phyloP scores from a whole-genome alignment of 306 rosid genomes.

The Arachis stenosperma region DNA sequence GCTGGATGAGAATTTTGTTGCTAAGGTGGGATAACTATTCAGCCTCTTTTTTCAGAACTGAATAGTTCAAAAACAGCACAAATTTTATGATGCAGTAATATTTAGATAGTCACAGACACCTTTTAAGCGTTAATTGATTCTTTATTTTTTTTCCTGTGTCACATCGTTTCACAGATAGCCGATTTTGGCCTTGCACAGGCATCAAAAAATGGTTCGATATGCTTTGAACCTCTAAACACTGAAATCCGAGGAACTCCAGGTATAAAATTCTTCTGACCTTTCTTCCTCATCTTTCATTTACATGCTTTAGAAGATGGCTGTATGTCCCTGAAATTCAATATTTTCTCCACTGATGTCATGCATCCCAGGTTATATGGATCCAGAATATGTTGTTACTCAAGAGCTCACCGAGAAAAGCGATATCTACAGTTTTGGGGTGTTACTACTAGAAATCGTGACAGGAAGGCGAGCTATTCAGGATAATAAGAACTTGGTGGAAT shows the following conservation, averaged over 20 bases:
- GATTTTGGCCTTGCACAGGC: slow-evolving; percentile 99
- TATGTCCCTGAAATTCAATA: slow-evolving; percentile 55
- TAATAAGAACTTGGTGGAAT: slow-evolving; percentile 78
- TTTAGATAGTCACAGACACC: slow-evolving; percentile 24
- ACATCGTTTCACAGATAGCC: slow-evolving; percentile 67
- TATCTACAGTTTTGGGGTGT: slow-evolving; percentile 87
- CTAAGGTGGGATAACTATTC: slow-evolving; percentile 65
- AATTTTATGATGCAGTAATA: slow-evolving; percentile 26
- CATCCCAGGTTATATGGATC: slow-evolving; percentile 95
- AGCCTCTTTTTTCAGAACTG: not conserved
- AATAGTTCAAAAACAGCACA: slow-evolving; percentile 25
- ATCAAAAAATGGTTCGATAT: slow-evolving; percentile 78
- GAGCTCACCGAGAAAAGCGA: slow-evolving; percentile 97
- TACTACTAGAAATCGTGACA: slow-evolving; percentile 81
- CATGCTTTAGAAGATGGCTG: slow-evolving; percentile 26
- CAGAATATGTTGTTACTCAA: slow-evolving; percentile 91
- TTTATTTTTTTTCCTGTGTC: slow-evolving; percentile 5
- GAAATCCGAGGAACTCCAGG: slow-evolving; percentile 97
- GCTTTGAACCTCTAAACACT: slow-evolving; percentile 83
- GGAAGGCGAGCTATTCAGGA: slow-evolving; percentile 86
- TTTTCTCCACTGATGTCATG: slow-evolving; percentile 30
- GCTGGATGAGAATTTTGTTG: slow-evolving; percentile 83
- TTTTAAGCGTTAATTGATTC: slow-evolving; percentile 2
- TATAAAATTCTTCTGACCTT: slow-evolving; percentile 25
- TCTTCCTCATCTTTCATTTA: slow-evolving; percentile 35